Conservation (phyloP, 2,329 filamentous ascomycete genomes). For the Phyllosticta capitalensis region DNA sequence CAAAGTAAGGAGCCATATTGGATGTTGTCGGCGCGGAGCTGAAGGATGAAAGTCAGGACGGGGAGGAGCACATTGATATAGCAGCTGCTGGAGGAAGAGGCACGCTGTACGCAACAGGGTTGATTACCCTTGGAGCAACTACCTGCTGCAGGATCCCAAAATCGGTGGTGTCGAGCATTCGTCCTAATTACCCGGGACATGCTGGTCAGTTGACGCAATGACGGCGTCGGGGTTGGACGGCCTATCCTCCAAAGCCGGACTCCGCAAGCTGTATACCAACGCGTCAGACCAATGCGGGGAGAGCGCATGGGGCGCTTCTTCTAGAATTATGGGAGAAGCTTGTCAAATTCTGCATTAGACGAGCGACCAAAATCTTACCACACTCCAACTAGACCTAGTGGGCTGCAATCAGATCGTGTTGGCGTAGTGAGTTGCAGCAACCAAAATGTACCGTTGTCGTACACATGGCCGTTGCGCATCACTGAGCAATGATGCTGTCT, state of each 20-base stretch:
- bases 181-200: background rate
- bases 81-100: background rate
- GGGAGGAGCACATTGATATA: background rate
- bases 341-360: background rate
- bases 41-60: background rate
- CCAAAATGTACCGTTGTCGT: background rate
- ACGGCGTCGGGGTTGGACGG: background rate
- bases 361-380: background rate
- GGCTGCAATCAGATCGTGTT: background rate
- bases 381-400: background rate
- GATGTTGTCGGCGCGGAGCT: background rate
- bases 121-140: background rate
- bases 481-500: background rate
- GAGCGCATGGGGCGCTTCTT: background rate
- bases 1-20: constrained; percentile 38
- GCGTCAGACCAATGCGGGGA: background rate
- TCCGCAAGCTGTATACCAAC: background rate
- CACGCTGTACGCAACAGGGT: background rate
- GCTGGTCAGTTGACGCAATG: background rate
- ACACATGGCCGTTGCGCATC: background rate
- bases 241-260: background rate
- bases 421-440: background rate
- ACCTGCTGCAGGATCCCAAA: background rate
- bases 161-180: background rate
- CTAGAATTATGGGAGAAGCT: background rate